Evolutionary conservation across 768 basidiomycete species (phyloP).

Genomic region (Kwoniella sp.): DNA sequence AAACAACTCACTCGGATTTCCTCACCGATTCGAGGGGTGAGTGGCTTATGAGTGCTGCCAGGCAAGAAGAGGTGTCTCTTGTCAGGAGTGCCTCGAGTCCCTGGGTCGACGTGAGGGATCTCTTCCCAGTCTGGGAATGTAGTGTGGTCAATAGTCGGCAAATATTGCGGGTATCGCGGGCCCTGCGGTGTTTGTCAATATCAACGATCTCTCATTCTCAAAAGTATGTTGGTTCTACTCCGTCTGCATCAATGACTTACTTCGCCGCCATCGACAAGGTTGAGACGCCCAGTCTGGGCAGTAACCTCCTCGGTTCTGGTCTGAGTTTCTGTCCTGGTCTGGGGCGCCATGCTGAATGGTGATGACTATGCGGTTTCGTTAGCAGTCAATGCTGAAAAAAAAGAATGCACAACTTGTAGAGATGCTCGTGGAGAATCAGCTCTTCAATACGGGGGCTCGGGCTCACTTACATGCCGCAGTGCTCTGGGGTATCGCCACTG

Average conservation of each 20-base stretch:
- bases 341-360: not conserved
- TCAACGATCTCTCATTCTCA: no score
- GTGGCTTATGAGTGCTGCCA: not conserved
- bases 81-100: constrained; percentile 3
- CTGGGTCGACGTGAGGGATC: constrained; percentile 2
- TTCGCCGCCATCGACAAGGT: not conserved
- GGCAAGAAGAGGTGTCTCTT: constrained; percentile 5
- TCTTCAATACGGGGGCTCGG: no score
- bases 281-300: not conserved
- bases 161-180: constrained; percentile 25
- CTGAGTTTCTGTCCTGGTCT: not conserved
- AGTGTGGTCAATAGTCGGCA: constrained; percentile 23
- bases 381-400: no score
- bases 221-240: no score
- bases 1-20: not conserved
- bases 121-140: constrained; percentile 33
- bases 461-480: not conserved
- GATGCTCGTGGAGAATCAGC: no score
- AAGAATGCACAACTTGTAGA: no score
- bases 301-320: not conserved
- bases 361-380: no score
- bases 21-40: constrained; percentile 24
- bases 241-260: not conserved
- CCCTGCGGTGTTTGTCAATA: no score
- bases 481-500: constrained; percentile 11